A percentile compares a stretch with the other conserved stretches of the same genome.
Conservation (phyloP, 495 filamentous ascomycete species). For the Neurospora terricola region DNA sequence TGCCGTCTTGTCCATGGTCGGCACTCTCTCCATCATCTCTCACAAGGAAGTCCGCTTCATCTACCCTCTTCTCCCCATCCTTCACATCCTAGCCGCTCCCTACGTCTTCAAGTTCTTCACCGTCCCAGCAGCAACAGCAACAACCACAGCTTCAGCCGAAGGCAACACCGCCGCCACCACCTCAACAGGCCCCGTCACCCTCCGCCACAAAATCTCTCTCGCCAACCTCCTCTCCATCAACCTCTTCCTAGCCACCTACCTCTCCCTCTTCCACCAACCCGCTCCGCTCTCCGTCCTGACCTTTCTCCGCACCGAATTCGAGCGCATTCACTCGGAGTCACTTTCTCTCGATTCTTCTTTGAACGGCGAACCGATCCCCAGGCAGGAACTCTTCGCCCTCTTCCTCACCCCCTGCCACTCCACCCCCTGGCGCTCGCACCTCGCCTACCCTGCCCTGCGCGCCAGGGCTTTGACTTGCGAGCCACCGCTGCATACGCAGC, state of each 20-base stretch:
- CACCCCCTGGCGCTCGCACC: constrained; percentile 89
- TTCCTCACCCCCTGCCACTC: constrained; percentile 98
- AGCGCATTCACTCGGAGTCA: constrained; percentile 22
- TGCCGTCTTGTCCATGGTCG: constrained; percentile 49
- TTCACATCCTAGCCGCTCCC: constrained; percentile 70
- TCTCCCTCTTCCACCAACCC: constrained; percentile 65
- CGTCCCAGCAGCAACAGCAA: constrained; percentile 10
- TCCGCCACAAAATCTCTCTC: constrained; percentile 45
- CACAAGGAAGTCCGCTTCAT: constrained; percentile 99
- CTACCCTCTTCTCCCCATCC: constrained; percentile 77
- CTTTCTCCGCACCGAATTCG: constrained; percentile 65
- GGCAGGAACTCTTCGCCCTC: constrained; percentile 52
- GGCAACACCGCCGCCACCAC: background rate
- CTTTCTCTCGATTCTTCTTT: constrained; percentile 1
- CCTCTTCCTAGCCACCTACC: constrained; percentile 61
- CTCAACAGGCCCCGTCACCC: constrained; percentile 10
- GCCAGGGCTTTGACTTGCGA: constrained; percentile 90
- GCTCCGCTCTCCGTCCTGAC: constrained; percentile 61
- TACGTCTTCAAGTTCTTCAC: constrained; percentile 58
- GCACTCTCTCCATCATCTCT: constrained; percentile 63
- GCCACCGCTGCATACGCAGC: constrained; percentile 60
- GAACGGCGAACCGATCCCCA: constrained; percentile 17
- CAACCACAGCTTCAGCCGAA: constrained; percentile 21
- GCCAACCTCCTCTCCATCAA: constrained; percentile 54
- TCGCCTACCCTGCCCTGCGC: constrained; percentile 61